Base-by-base conservation (phyloP, 768 basidiomycete species). In the Lepiota venenata region DNA sequence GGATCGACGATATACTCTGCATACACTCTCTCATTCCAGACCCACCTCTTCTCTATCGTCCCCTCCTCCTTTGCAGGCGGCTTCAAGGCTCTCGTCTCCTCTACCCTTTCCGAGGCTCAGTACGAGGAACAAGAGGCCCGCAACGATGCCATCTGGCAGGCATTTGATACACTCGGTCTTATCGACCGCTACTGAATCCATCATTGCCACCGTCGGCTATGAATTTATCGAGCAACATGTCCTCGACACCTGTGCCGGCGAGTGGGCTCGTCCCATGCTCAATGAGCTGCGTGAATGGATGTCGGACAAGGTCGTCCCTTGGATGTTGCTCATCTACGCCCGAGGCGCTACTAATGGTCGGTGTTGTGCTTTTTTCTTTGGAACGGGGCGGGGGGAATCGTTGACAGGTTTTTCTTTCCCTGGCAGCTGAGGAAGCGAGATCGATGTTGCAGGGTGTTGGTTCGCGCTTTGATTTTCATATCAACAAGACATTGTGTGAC, bases 401-500 rank as follows among this genome's bases (percentile, higher is more conserved):
- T n/a, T n/a, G n/a, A 20, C 9, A 18, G 25, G 25, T 25, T 38
- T 40, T 2, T 32, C 1, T 55, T 21, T 49, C n/a, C 43, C n/a
- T n/a, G n/a, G 44, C 58, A 91, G 82, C 82, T 58, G 82, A 89
- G 55, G 85, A 93, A 68, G 82, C 88, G 29, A 74, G 84, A 63
- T 66, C 76, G 35, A 78, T 88, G 83, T 70, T 96, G 47, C 81
- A 85, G 62, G 87, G 87, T 2, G 83, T 92, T 12, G 87, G 89
- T 20, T 83, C 87, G 1, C 75, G 91, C 41, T 90, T 98, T 63
- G 95, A 98, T 60, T 95, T 93, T 60, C 91, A 96, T 60, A 84
- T 98, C 62, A 90, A 92, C 69, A 95, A 94, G 67, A 91, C 88
- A 2, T 72, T 98, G 21, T 92, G 89, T 64, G 90, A 94, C 66